Evolutionary conservation across 257 asterid genomes (phyloP).

Genomic region (Solanum dulcamara): DNA sequence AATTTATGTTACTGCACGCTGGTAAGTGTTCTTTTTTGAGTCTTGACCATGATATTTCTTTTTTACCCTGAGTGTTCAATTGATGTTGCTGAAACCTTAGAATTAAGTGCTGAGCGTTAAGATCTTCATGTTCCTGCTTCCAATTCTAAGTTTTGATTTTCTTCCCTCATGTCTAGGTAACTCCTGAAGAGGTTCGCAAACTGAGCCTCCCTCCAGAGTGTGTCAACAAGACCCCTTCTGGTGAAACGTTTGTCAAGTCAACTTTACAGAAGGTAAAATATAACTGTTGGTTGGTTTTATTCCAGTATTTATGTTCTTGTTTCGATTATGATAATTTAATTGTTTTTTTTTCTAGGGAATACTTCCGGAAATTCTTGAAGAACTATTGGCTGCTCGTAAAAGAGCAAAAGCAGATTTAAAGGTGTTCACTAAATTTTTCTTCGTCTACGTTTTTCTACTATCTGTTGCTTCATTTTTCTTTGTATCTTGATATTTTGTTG

Average conservation of each 20-base stretch:
- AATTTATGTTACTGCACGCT: slow-evolving; percentile 92
- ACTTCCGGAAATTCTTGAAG: slow-evolving; percentile 98
- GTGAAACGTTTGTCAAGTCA: slow-evolving; percentile 86
- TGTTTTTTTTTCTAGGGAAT: slow-evolving; percentile 60
- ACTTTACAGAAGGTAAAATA: slow-evolving; percentile 68
- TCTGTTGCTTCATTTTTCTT: neutral
- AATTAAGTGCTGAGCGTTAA: neutral
- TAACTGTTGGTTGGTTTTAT: neutral
- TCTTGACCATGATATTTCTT: neutral
- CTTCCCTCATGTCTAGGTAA: slow-evolving; percentile 35
- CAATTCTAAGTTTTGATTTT: neutral
- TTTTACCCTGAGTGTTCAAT: neutral
- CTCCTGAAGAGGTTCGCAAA: slow-evolving; percentile 77
- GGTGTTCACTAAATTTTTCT: slow-evolving; percentile 29
- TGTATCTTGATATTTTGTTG: neutral
- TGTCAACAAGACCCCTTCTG: slow-evolving; percentile 91
- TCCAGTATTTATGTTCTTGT: neutral
- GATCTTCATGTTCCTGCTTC: neutral
- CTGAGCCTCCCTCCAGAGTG: slow-evolving; percentile 81
- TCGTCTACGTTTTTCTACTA: neutral
- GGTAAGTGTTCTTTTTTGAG: slow-evolving; percentile 31
- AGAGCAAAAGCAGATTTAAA: slow-evolving; percentile 97
- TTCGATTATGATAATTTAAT: slow-evolving; percentile 3
- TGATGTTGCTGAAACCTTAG: neutral
- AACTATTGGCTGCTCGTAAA: slow-evolving; percentile 87